phyloP scores from a whole-genome alignment of 768 basidiomycete species.

The Clathrus columnatus region DNA sequence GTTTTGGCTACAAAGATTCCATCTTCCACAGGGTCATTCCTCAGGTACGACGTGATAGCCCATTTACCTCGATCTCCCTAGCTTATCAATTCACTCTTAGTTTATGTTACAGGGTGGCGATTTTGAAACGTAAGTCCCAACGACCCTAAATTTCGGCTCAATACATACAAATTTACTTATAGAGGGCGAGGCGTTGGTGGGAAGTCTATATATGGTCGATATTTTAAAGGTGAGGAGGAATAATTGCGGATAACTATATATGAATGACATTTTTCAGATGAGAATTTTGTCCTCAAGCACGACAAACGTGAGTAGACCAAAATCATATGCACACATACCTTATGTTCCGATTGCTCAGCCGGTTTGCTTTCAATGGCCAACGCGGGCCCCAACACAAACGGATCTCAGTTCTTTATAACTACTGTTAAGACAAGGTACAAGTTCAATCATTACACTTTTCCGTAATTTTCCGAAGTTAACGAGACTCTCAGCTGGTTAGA shows the following conservation, averaged over 20 bases:
- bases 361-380: constrained; percentile 77
- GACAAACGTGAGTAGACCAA: constrained; percentile 34
- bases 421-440: constrained; percentile 46
- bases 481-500: constrained; percentile 43
- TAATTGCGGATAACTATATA: not conserved
- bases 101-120: constrained; percentile 94
- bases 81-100: constrained; percentile 11
- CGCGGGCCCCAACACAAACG: constrained; percentile 75
- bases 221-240: constrained; percentile 44
- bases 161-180: constrained; percentile 31
- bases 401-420: constrained; percentile 76
- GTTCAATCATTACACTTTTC: not conserved
- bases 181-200: constrained; percentile 63
- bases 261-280: constrained; percentile 42
- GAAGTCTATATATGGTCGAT: constrained; percentile 68
- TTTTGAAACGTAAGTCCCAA: constrained; percentile 34
- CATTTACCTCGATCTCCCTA: not conserved
- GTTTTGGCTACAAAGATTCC: constrained; percentile 65
- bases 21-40: constrained; percentile 55
- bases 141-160: constrained; percentile 14
- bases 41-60: constrained; percentile 27
- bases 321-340: constrained; percentile 25
- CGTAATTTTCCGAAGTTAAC: too few relatives aligned
- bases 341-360: constrained; percentile 9
- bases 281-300: constrained; percentile 78